These are phyloP conservation scores for Actinomortierella wolfii DNA, from an alignment of 371 early-diverging fungal species.

Conservation along the genomic window DNA sequence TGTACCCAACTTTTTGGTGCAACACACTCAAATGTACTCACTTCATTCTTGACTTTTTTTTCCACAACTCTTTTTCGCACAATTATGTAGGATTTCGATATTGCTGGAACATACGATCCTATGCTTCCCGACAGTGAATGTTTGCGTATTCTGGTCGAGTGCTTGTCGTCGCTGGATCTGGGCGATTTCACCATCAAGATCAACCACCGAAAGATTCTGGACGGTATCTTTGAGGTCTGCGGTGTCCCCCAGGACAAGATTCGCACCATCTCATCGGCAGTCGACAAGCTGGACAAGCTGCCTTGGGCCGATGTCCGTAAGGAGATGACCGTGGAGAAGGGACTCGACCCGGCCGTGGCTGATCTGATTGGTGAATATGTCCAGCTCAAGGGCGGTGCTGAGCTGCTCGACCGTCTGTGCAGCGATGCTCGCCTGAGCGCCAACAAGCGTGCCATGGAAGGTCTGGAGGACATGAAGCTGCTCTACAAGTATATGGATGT, in stretches of 20 bases:
- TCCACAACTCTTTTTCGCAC: not conserved
- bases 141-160: constrained; percentile 84
- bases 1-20: too few relatives aligned
- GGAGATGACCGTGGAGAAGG: constrained; percentile 95
- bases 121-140: constrained; percentile 99
- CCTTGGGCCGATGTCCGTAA: constrained; percentile 95
- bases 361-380: constrained; percentile 93
- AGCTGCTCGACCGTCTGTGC: constrained; percentile 74
- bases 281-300: constrained; percentile 98
- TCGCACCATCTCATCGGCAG: constrained; percentile 94
- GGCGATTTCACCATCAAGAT: constrained; percentile 91
- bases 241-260: constrained; percentile 91
- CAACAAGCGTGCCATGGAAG: constrained; percentile 79
- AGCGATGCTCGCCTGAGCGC: constrained; percentile 65
- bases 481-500: constrained; percentile 88
- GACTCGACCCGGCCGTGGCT: constrained; percentile 77
- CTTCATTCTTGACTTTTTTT: too few relatives aligned
- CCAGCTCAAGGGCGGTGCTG: constrained; percentile 77
- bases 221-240: constrained; percentile 94
- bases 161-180: constrained; percentile 77
- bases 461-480: constrained; percentile 87
- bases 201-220: constrained; percentile 97
- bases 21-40: too few relatives aligned
- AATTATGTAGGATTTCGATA: constrained; percentile 90
- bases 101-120: constrained; percentile 94